Evolutionary conservation across 306 rosid genomes (phyloP), one percentile per base, ranked within the genome.

Genomic region (Begonia fuchsioides): DNA sequence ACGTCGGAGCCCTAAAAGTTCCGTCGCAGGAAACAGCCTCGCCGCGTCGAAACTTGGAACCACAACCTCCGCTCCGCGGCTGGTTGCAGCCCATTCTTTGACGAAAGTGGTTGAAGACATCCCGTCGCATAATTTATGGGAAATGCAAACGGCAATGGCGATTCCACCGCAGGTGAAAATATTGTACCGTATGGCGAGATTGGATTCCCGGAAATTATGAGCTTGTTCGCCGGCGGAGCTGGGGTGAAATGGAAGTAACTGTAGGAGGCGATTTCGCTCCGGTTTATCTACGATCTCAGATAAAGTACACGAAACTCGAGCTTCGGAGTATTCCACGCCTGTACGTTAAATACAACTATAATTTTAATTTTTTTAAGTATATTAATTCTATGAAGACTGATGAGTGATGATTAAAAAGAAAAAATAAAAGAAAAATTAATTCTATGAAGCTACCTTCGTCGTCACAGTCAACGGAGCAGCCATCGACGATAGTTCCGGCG

Each of bases 21-120:
- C 43, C 17, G 11, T 44, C 3, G 68, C 57, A 0, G 78, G 78
- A 55, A 63, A 72, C 40, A 63, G 46, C 49, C 32, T 49, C 4
- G 64, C 74, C 0, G 56, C 19, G 6, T 57, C 41, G 18, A 57
- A 49, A 20, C 1, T n/a, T 6, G 55, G 62, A 1, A 3, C 49
- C 12, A 4, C 15, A 14, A 18, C 40, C 10, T 51, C 0, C 16
- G 18, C 38, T 12, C 54, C 51, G 39, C 64, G 62, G 4, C 48
- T 16, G 12, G 20, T 43, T 11, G 67, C 66, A 0, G 72, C 62
- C 40, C 54, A 58, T 14, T 11, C 44, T 43, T 41, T 58, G 41
- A 49, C 15, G 11, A 48, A 58, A 5, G 40, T 6, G 39, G 52
- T 38, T 13, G 44, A 9, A 2, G 62, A 58, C 1, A 43, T 11